Evolutionary conservation across 345 rosid genomes (phyloP), one percentile per base, ranked within the genome.

Genomic region (Sonneratia caseolaris): DNA sequence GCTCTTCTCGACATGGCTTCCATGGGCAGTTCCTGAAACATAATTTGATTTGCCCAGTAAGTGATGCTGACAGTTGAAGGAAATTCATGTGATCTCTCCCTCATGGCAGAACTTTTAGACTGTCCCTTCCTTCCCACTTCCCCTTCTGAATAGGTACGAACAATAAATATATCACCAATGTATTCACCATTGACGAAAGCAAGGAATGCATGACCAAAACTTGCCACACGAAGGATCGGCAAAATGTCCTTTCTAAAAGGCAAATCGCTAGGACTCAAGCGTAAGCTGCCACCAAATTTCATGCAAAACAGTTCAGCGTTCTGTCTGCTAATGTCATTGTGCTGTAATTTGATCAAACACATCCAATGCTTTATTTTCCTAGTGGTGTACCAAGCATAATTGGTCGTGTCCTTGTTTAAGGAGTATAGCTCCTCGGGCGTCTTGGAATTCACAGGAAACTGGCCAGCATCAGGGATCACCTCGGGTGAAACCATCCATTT

Each of bases 151-250:
- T 47, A 47, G 5, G 14, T 47, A 8, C 0, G 51, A 47, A 47
- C 15, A 13, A 10, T 13, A 13, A 47, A 40, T 4, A 42, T 42
- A 5, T 84, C 76, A 89, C 98, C 98, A 16, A 87, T 64, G 42
- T 81, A 84, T 82, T 91, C 80, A 8, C 94, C 96, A 56, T 91
- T 93, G 14, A 88, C 83, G 70, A 88, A 91, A 43, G 77, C 92
- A 61, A 79, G 80, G 79, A 93, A 61, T n/a, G 90, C 90, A 37
- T 93, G 98, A 57, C 96, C 98, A 66, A 91, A 90, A 86, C 97
- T 91, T 49, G 94, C 90, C 72, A 93, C 68, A 19, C 91, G 66
- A 68, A 93, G 37, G 75, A 77, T 71, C 5, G 97, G 91, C 55
- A 47, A 55, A 53, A 64, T 77, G 18, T 76, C 82, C 59, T 82